Percentiles rank a stretch among this genome's conserved stretches.
Evolutionary conservation across 768 basidiomycete genomes (phyloP).

Genomic region (Amanita pseudoporphyria): DNA sequence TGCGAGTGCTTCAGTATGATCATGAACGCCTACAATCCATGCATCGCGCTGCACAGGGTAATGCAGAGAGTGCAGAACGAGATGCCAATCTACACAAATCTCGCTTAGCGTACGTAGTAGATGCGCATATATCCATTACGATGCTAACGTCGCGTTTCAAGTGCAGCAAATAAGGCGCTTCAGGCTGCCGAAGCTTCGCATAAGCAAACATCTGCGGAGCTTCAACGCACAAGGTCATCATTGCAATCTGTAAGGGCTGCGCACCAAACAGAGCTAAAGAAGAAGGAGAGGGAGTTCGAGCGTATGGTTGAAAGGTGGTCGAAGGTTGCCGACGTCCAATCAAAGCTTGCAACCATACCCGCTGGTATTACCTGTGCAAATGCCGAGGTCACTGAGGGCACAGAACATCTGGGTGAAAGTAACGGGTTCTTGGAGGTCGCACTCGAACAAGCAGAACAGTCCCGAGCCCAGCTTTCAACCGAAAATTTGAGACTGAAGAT

Average conservation of each 20-base stretch:
- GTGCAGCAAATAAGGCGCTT: constrained; percentile 42
- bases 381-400: constrained; percentile 34
- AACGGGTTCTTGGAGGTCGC: constrained; percentile 32
- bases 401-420: constrained; percentile 37
- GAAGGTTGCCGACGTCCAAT: constrained; percentile 60
- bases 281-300: constrained; percentile 74
- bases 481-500: constrained; percentile 58
- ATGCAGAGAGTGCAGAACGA: constrained; percentile 64
- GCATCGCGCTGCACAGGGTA: constrained; percentile 49
- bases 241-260: constrained; percentile 62
- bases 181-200: constrained; percentile 55
- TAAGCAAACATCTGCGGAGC: constrained; percentile 59
- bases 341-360: constrained; percentile 38
- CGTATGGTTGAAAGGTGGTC: constrained; percentile 66
- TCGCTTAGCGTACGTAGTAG: constrained; percentile 50
- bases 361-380: constrained; percentile 51
- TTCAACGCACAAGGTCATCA: constrained; percentile 61
- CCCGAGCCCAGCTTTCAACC: constrained; percentile 47
- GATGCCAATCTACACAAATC: constrained; percentile 69
- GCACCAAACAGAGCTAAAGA: constrained; percentile 65
- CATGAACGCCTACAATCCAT: constrained; percentile 65
- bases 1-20: constrained; percentile 73
- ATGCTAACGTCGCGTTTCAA: constrained; percentile 15
- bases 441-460: constrained; percentile 64
- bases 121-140: neutral